Evolutionary conservation across 2,329 filamentous ascomycete genomes (phyloP).

Genomic region (Teratosphaeria nubilosa): DNA sequence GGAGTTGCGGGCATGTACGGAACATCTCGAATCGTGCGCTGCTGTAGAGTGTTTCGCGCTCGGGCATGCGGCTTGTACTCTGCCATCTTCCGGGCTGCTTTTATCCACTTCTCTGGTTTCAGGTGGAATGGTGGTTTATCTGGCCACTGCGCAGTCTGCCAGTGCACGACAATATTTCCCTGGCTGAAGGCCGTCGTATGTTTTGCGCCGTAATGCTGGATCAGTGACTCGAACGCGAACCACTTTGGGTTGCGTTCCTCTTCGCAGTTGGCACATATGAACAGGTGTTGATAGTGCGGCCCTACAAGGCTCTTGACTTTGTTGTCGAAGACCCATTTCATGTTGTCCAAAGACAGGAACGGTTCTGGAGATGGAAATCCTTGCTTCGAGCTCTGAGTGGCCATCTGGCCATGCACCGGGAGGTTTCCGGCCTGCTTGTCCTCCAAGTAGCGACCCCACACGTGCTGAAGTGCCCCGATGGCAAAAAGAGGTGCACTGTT

Average conservation of each 20-base stretch:
- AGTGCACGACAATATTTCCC: constrained; percentile 64
- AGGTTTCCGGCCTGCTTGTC: constrained; percentile 17
- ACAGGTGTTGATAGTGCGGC: constrained; percentile 57
- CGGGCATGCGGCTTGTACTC: constrained; percentile 2
- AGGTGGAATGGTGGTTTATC: constrained; percentile 61
- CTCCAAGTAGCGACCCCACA: constrained; percentile 45
- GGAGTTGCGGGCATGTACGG: constrained; percentile 4
- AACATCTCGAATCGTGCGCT: background rate
- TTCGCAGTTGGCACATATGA: constrained; percentile 51
- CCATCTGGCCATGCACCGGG: background rate
- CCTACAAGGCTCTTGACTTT: constrained; percentile 65
- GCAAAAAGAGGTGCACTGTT: constrained; percentile 60
- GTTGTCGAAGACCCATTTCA: constrained; percentile 75
- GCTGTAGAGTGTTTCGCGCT: background rate
- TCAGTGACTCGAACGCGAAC: constrained; percentile 67
- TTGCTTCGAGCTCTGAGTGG: constrained; percentile 7
- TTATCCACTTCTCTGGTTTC: constrained; percentile 31
- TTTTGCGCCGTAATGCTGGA: constrained; percentile 77
- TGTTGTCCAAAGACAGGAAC: constrained; percentile 63
- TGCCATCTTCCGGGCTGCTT: constrained; percentile 8
- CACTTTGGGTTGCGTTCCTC: constrained; percentile 56
- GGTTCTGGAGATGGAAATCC: constrained; percentile 14
- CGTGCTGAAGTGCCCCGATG: constrained; percentile 53
- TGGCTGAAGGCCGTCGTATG: constrained; percentile 61
- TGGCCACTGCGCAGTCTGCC: constrained; percentile 70